phyloP scores from a whole-genome alignment of 495 filamentous ascomycete species.

The Xylaria palmicola region DNA sequence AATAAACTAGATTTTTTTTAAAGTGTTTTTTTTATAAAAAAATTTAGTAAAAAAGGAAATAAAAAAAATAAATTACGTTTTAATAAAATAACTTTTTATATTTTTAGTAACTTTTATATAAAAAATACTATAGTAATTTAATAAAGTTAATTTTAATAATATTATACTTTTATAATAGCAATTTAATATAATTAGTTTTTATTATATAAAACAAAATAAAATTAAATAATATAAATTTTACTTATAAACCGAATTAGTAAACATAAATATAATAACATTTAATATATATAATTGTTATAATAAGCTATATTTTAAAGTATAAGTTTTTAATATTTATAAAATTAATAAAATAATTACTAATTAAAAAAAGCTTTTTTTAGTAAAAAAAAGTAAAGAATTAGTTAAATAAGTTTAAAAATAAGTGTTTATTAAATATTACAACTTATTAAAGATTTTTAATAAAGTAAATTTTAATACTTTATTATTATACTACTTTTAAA shows the following conservation, averaged over 20 bases:
- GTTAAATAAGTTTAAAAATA: not conserved
- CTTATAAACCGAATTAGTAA: not conserved
- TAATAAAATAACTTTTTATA: too few species aligned
- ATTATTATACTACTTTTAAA: too few species aligned
- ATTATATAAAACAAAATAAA: not conserved
- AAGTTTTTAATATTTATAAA: not conserved
- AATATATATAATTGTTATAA: not conserved
- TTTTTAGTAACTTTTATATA: not conserved
- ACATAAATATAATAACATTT: not conserved
- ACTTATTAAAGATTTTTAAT: not conserved
- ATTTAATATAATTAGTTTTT: not conserved
- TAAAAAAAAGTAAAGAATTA: not conserved
- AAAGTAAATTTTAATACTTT: too few species aligned
- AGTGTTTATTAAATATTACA: not conserved
- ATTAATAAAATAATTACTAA: not conserved
- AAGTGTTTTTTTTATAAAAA: not conserved
- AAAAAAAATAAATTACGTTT: not conserved
- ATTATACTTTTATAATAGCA: not conserved
- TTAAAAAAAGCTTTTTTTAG: too few species aligned
- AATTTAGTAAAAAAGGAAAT: not conserved
- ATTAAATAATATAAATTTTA: not conserved
- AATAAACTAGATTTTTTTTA: not conserved
- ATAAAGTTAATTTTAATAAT: not conserved
- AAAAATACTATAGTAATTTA: not conserved
- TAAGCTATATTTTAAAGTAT: not conserved